These are phyloP conservation scores for Nothophaeocryptopus gaeumannii DNA, from an alignment of 2,329 filamentous ascomycete species.

Conservation along the genomic window DNA sequence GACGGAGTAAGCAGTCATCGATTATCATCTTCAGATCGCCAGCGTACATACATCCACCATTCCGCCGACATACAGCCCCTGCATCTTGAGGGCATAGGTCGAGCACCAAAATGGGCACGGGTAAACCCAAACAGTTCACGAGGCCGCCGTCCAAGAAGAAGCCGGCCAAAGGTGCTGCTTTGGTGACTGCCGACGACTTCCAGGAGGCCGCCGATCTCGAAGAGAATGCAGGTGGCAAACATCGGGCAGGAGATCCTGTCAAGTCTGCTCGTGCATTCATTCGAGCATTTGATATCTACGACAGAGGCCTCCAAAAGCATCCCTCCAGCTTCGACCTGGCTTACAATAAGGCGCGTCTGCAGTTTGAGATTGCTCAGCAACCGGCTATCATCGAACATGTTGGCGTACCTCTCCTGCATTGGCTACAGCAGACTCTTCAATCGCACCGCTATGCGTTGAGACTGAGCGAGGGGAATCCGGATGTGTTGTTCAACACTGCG, in stretches of 20 bases:
- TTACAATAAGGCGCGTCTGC: constrained; percentile 72
- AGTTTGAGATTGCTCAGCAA: constrained; percentile 68
- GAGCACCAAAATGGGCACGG: constrained; percentile 21
- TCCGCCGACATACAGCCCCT: no score
- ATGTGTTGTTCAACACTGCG: constrained; percentile 69
- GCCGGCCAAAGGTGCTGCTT: constrained; percentile 41
- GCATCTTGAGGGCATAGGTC: no score
- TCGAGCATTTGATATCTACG: constrained; percentile 65
- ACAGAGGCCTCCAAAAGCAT: constrained; percentile 59
- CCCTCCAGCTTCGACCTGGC: constrained; percentile 66
- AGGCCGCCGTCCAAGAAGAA: constrained; percentile 32
- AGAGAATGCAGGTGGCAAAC: constrained; percentile 72
- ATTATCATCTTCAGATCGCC: no score
- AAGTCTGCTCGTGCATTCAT: constrained; percentile 63
- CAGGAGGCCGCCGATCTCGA: constrained; percentile 65
- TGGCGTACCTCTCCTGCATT: constrained; percentile 51
- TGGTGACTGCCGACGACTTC: constrained; percentile 65
- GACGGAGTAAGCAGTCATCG: no score
- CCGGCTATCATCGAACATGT: constrained; percentile 59
- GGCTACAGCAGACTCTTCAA: constrained; percentile 59
- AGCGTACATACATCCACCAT: no score
- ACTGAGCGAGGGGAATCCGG: constrained; percentile 61
- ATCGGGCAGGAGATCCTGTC: constrained; percentile 66
- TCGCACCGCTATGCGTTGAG: constrained; percentile 62
- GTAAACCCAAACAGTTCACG: constrained; percentile 32